Percentiles rank a stretch among this genome's conserved stretches.
These are phyloP conservation scores for Glomus cerebriforme DNA, from an alignment of 192 early-diverging fungal genomes.

Conservation along the genomic window DNA sequence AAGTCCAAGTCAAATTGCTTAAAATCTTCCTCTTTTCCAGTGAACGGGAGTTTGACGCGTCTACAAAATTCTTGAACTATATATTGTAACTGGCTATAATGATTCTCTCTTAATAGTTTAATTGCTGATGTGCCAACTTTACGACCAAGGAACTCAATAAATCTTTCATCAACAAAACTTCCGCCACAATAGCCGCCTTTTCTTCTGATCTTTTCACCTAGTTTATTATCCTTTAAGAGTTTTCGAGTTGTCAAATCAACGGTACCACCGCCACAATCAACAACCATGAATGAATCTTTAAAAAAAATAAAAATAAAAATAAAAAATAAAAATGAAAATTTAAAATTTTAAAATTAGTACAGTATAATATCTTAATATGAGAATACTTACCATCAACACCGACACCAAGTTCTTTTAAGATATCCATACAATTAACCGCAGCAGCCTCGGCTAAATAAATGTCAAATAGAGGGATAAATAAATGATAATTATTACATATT, in stretches of 20 bases:
- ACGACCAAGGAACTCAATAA: neutral
- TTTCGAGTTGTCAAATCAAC: constrained; percentile 37
- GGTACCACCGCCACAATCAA: constrained; percentile 47
- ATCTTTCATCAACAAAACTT: constrained; percentile 45
- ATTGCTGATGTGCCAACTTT: neutral
- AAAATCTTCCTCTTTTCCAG: neutral
- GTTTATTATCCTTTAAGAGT: neutral
- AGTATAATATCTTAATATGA: neutral
- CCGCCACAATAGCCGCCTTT: constrained; percentile 49
- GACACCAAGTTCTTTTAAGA: neutral
- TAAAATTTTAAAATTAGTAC: neutral
- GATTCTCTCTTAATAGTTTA: neutral
- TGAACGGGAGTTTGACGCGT: neutral
- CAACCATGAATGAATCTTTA: constrained; percentile 37
- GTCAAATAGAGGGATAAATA: too few species aligned
- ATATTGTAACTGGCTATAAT: constrained; percentile 12
- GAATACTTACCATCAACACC: neutral
- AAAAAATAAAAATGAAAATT: neutral
- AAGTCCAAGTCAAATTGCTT: neutral
- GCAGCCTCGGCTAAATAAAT: constrained; percentile 16
- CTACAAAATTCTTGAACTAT: constrained; percentile 3
- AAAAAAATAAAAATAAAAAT: too few species aligned
- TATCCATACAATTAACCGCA: neutral
- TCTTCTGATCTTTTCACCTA: constrained; percentile 51
- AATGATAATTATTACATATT: neutral